Percentiles rank a stretch among this genome's conserved stretches.
Evolutionary conservation across 768 basidiomycete genomes (phyloP).

Genomic region (Pisolithus sp.): DNA sequence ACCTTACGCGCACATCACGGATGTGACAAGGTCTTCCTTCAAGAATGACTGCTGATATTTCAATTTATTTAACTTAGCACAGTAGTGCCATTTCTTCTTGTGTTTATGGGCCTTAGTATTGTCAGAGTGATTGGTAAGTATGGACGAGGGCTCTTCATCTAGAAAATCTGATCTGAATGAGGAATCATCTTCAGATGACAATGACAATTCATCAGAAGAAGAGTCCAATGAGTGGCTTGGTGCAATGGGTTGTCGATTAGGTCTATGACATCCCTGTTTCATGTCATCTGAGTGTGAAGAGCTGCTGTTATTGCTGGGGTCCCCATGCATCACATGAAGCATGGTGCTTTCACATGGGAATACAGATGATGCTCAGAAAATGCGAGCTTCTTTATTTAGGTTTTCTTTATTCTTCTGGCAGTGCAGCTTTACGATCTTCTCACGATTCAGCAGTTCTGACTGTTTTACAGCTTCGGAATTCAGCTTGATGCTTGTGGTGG

Average conservation of each 20-base stretch:
- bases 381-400: neutral
- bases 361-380: neutral
- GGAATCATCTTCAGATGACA: neutral
- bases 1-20: no score
- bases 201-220: neutral
- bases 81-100: neutral
- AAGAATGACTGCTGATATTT: conserved; percentile 10
- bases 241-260: no score
- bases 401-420: neutral
- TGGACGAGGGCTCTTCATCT: neutral
- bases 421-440: neutral
- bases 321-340: neutral
- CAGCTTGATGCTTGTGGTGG: neutral
- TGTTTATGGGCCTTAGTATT: conserved; percentile 2
- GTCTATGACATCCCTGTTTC: no score
- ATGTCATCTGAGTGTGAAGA: neutral
- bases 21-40: no score
- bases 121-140: neutral
- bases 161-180: neutral
- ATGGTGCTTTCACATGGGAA: neutral
- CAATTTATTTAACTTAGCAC: conserved; percentile 2
- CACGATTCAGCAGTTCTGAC: neutral
- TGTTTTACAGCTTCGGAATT: neutral
- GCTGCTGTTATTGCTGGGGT: neutral
- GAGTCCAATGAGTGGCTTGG: neutral